A percentile compares a stretch with the other conserved stretches of the same genome.
These are phyloP conservation scores for Leucogyrophana mollusca DNA, from an alignment of 768 basidiomycete species.

Conservation along the genomic window DNA sequence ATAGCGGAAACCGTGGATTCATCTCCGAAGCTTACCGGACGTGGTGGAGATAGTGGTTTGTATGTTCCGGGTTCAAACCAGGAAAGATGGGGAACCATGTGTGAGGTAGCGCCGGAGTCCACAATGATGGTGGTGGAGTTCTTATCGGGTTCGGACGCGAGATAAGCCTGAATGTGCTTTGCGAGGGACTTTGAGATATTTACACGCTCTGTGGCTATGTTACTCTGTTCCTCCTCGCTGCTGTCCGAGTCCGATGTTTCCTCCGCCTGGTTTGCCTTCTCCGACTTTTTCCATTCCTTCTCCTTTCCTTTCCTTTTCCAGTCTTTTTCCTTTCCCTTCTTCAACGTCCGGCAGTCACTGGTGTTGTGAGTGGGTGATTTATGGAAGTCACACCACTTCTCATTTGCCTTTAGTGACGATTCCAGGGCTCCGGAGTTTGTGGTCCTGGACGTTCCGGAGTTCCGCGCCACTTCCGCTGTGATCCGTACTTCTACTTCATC, in stretches of 20 bases:
- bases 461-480: neutral
- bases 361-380: neutral
- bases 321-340: neutral
- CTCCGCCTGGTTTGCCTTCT: neutral
- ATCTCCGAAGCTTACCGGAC: too few species aligned
- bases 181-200: neutral
- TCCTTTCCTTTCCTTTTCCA: too few species aligned
- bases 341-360: neutral
- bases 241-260: neutral
- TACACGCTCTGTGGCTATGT: neutral
- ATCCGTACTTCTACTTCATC: neutral
- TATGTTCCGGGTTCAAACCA: too few species aligned
- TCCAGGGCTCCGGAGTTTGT: neutral
- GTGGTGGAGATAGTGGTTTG: too few species aligned
- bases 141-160: too few species aligned
- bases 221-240: neutral
- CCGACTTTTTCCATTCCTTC: neutral
- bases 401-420: neutral
- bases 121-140: too few species aligned
- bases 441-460: neutral
- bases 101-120: too few species aligned
- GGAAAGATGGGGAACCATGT: too few species aligned
- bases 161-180: neutral
- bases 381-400: neutral
- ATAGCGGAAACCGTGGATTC: too few species aligned